Base-by-base conservation (phyloP, 768 basidiomycete genomes). In the Collybia mongolica region DNA sequence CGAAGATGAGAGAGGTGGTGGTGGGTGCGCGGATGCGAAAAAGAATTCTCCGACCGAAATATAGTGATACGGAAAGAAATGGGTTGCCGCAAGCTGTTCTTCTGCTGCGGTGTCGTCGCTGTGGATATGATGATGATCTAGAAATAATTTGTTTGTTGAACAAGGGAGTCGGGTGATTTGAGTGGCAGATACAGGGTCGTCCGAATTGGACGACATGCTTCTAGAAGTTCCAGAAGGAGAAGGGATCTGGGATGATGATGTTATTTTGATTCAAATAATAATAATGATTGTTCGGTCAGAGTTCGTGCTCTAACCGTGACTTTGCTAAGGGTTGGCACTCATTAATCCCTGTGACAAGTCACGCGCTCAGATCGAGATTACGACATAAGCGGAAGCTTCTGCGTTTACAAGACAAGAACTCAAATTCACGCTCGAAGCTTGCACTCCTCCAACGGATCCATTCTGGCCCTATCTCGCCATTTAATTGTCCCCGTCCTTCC, bases 351-450 rank as follows among this genome's bases (percentile, higher is more conserved):
- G 45, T 43, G 51, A 56, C 53, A 44, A n/a, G 66, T 67, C 65
- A 65, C 67, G 69, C 63, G 57, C 51, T 42, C 35, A 55, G 63
- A 64, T 65, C 59, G 51, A 64, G 68, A 69, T 69, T 53, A 48
- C 52, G 60, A 62, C 60, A 58, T 54, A 61, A 58, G 39, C 58
- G 60, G 56, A 52, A 52, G 44, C 54, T 38, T 37, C 29, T 28
- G 38, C 24, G 39, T 44, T 44, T 46, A 29, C 51, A 46, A 46
- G 48, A 51, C 55, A 54, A 48, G 46, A 28, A 19, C 37, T 32
- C 32, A 32, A 32, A 32, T 32, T 32, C 32, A 32, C 32, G 32
- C 47, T 47, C 40, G 48, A 60, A 58, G 54, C 53, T n/a, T 54
- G 51, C 56, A 23, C 22, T 54, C 51, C 56, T 44, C 48, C 49